Evolutionary conservation across 2,329 filamentous ascomycete genomes (phyloP).

Genomic region (Dothistroma pini): DNA sequence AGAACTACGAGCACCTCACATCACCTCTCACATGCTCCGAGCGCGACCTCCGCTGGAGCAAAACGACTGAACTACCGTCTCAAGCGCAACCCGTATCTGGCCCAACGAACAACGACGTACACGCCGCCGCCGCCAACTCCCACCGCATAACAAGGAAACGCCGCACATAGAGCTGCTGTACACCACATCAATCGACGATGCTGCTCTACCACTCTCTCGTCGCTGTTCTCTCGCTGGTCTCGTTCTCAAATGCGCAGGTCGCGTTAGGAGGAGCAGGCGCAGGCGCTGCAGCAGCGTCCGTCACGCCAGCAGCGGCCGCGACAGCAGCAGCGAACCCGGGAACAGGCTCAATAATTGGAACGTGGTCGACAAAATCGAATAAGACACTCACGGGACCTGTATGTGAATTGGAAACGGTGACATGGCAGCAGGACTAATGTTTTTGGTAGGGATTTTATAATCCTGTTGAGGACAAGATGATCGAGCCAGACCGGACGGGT

Average conservation of each 20-base stretch:
- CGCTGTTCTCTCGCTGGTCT: constrained; percentile 23
- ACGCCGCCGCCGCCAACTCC: not conserved
- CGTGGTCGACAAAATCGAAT: constrained; percentile 68
- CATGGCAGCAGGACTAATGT: not conserved
- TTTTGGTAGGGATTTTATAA: constrained; percentile 62
- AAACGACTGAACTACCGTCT: not conserved
- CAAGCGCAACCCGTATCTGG: not conserved
- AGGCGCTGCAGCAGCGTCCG: not conserved
- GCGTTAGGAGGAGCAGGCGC: not conserved
- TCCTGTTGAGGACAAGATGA: constrained; percentile 60
- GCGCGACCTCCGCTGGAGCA: not conserved
- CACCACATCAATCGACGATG: constrained; percentile 20
- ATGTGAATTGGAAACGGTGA: constrained; percentile 32
- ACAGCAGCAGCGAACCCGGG: constrained; percentile 12
- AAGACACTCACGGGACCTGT: constrained; percentile 67
- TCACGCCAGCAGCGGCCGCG: not conserved
- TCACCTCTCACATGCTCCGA: not conserved
- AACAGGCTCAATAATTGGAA: constrained; percentile 56
- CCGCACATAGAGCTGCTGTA: constrained; percentile 4
- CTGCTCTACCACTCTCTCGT: constrained; percentile 31
- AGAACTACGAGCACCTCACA: not conserved
- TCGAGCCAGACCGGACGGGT: constrained; percentile 63
- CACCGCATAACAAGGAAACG: not conserved
- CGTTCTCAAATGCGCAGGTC: constrained; percentile 21
- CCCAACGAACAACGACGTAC: not conserved